Conservation (phyloP, 371 early-diverging fungal genomes). For the Zancudomyces culisetae region DNA sequence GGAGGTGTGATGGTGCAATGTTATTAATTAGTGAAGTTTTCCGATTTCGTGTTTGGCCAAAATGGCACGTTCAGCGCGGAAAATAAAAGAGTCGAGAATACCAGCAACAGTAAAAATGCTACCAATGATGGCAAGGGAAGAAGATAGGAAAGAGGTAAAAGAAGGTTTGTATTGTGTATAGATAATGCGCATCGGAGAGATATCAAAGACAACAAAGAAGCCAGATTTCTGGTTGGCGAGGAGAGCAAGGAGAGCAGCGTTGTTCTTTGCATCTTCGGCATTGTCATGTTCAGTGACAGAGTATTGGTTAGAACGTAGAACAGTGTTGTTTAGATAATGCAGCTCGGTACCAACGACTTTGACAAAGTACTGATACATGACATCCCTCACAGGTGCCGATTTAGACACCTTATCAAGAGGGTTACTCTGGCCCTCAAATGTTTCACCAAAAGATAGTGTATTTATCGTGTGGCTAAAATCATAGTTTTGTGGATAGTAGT, state of each 20-base stretch:
- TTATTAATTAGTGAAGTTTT: conserved; percentile 32
- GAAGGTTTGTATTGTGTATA: conserved; percentile 67
- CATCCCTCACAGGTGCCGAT: conserved; percentile 5
- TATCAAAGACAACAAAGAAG: conserved; percentile 86
- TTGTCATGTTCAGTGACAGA: conserved; percentile 74
- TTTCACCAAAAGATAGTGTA: conserved; percentile 60
- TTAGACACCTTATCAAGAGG: conserved; percentile 54
- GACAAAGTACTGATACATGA: conserved; percentile 69
- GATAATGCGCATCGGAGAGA: conserved; percentile 88
- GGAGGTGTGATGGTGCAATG: no score
- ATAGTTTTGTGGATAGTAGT: conserved; percentile 27
- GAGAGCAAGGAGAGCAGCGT: background rate
- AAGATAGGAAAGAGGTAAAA: conserved; percentile 70
- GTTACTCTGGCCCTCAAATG: conserved; percentile 39
- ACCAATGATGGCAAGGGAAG: conserved; percentile 83
- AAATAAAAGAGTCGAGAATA: conserved; percentile 73
- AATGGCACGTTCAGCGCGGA: conserved; percentile 61
- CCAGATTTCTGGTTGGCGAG: conserved; percentile 25
- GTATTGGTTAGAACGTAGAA: conserved; percentile 74
- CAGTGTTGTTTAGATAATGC: conserved; percentile 36
- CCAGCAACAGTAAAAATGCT: conserved; percentile 91
- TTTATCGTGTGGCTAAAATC: conserved; percentile 74
- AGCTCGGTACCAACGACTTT: conserved; percentile 85
- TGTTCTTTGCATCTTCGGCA: conserved; percentile 5
- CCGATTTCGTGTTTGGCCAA: conserved; percentile 70